Conservation (phyloP, 768 basidiomycete species). For the Lentinula raphanica region DNA sequence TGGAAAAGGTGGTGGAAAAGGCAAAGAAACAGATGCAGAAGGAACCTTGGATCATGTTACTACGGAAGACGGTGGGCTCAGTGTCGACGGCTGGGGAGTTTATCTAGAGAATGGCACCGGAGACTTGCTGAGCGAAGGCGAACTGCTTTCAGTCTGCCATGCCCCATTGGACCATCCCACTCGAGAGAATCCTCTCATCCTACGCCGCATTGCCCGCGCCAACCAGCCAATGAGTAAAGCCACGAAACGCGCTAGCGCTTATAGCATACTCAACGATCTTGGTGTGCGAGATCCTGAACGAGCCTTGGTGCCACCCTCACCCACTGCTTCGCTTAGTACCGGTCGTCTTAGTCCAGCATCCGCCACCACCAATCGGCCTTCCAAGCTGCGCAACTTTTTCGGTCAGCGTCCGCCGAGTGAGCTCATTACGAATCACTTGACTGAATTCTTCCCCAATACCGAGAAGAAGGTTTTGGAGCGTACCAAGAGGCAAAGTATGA, state of each 20-base stretch:
- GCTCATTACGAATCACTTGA: constrained; percentile 89
- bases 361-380: constrained; percentile 41
- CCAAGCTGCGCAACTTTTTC: constrained; percentile 91
- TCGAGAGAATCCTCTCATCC: constrained; percentile 72
- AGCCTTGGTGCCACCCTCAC: constrained; percentile 56
- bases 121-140: constrained; percentile 73
- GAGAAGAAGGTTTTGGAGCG: constrained; percentile 89
- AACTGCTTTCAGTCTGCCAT: constrained; percentile 79
- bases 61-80: constrained; percentile 68
- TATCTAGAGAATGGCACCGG: constrained; percentile 66
- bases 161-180: constrained; percentile 72
- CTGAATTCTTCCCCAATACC: constrained; percentile 92
- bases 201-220: constrained; percentile 51
- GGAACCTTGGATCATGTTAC: constrained; percentile 50
- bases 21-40: constrained; percentile 30
- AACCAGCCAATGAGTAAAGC: constrained; percentile 40
- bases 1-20: constrained; percentile 51
- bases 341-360: constrained; percentile 21
- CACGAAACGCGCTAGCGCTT: constrained; percentile 88
- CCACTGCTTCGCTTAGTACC: constrained; percentile 24
- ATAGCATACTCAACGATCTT: constrained; percentile 90
- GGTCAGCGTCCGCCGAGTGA: constrained; percentile 97
- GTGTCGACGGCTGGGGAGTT: constrained; percentile 87
- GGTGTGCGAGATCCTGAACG: constrained; percentile 80
- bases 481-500: constrained; percentile 86